Conservation (phyloP, 805 yeast species). For the Wickerhamiella vanderwaltii region DNA sequence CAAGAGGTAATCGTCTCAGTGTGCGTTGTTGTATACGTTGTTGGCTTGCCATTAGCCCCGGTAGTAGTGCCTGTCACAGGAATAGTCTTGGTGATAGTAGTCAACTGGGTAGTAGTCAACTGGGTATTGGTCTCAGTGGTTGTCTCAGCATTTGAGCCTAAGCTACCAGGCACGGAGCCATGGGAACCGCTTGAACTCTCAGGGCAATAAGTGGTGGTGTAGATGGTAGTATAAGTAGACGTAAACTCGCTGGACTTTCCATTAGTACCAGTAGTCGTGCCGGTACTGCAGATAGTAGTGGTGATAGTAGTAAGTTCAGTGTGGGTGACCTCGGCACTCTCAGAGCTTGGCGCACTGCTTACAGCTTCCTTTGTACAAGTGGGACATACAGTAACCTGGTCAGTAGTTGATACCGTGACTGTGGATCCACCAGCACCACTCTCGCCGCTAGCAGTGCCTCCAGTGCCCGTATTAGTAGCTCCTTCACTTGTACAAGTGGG, state of each 20-base stretch:
- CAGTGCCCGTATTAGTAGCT: background rate
- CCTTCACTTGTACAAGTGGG: background rate
- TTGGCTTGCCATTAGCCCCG: slow-evolving; percentile 1
- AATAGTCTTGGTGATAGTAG: slow-evolving; percentile 1
- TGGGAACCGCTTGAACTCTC: background rate
- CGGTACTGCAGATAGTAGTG: background rate
- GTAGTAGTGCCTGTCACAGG: background rate
- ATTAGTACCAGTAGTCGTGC: slow-evolving; percentile 2
- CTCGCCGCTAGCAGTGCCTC: background rate
- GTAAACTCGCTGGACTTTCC: slow-evolving; percentile 4
- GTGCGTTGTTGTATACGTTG: slow-evolving; percentile 1
- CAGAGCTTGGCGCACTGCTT: background rate
- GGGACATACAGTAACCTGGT: no score
- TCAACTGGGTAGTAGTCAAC: background rate
- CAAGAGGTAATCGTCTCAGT: slow-evolving; percentile 2
- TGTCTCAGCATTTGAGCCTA: background rate
- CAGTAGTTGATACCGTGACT: no score
- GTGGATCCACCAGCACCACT: no score
- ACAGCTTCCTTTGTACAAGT: background rate
- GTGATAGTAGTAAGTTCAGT: background rate
- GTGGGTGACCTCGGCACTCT: background rate
- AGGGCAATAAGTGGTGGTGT: slow-evolving; percentile 3
- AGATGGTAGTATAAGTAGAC: background rate
- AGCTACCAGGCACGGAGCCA: background rate
- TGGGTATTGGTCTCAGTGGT: background rate